Base-by-base conservation (phyloP, 768 basidiomycete species). In the Leucosporidium yakuticum region DNA sequence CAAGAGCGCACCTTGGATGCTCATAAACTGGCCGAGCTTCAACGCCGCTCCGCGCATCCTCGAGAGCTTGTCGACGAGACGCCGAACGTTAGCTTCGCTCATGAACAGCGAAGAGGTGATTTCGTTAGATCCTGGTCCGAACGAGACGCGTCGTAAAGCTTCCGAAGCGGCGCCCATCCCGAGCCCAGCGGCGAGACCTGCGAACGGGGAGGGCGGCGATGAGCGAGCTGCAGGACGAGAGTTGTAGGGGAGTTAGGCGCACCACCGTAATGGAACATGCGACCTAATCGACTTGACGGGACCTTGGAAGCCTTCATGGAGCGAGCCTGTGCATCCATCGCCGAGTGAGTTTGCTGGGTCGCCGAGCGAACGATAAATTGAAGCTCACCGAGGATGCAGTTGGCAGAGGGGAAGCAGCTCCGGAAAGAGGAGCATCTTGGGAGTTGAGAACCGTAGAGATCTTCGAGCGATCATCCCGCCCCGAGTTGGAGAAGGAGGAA, bases 1-100 rank as follows among this genome's bases (percentile, higher is more conserved):
- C 15, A 55, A 4, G 50, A 9, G 69, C 78, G 20, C 25, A 85
- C 86, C 93, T 83, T 99, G 96, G 39, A 98, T 97, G 77, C 92
- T 95, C 83, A 98, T 83, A 76, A 98, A 99, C 76, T 98, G 96
- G 0, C 96, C 96, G 3, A 98, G 80, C 79, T 99, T 98, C 68
- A 99, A 82, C 2, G 96, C 96, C 0, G 96, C 96, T 0, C 95
- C 95, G 20, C 94, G 83, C 96, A 99, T 98, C 77, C 88, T 85
- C 0, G 90, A 87, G n/a, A 99, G 82, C 74, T 95, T 96, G 2
- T 87, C 86, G 2, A 98, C 96, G 0, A 99, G 83, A 3, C 94
- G 85, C 60, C 86, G 86, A 64, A 97, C 83, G 76, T 98, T 98
- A 11, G 88, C 87, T 77, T 96, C 93, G 2, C 88, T 90, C 85